phyloP scores from a whole-genome alignment of 2,329 filamentous ascomycete genomes.

The Colletotrichum sp. region DNA sequence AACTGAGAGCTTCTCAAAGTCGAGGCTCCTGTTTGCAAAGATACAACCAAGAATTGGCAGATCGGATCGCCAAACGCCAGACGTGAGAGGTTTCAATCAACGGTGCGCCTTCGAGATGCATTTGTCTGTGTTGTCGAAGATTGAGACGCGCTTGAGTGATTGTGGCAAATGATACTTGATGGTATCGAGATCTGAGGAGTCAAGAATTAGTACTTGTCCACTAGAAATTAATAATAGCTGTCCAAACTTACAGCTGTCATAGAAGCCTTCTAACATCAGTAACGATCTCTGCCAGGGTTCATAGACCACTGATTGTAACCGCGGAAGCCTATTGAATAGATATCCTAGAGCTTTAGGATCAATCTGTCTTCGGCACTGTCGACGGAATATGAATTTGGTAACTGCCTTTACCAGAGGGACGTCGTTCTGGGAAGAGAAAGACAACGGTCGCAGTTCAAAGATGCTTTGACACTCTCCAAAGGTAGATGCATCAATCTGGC shows the following conservation, averaged over 20 bases:
- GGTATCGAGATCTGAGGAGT: not conserved
- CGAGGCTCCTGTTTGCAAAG: slow-evolving; percentile 30
- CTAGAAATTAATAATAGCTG: not conserved
- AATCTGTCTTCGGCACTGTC: slow-evolving; percentile 36
- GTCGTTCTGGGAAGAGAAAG: not conserved
- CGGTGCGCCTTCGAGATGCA: not conserved
- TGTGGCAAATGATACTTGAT: slow-evolving; percentile 23
- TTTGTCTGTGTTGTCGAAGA: slow-evolving; percentile 33
- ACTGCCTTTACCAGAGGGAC: slow-evolving; percentile 31
- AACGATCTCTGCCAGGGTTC: slow-evolving; percentile 37
- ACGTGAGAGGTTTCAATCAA: not conserved
- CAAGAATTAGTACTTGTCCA: not conserved
- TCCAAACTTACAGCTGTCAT: slow-evolving; percentile 26
- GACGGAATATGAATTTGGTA: slow-evolving; percentile 34
- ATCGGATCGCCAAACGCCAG: not conserved
- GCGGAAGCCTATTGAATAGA: slow-evolving; percentile 27
- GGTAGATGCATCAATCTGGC: slow-evolving; percentile 26
- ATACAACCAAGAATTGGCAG: slow-evolving; percentile 6
- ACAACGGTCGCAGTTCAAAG: slow-evolving; percentile 23
- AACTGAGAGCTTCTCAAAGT: slow-evolving; percentile 31
- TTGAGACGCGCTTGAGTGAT: slow-evolving; percentile 26
- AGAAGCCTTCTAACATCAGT: not conserved
- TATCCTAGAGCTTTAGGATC: slow-evolving; percentile 1
- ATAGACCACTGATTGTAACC: slow-evolving; percentile 33
- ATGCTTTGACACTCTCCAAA: slow-evolving; percentile 28